Percentiles rank a stretch among this genome's conserved stretches.
Evolutionary conservation across 805 yeast species (phyloP).

Genomic region (Suhomyces xylopsoci): DNA sequence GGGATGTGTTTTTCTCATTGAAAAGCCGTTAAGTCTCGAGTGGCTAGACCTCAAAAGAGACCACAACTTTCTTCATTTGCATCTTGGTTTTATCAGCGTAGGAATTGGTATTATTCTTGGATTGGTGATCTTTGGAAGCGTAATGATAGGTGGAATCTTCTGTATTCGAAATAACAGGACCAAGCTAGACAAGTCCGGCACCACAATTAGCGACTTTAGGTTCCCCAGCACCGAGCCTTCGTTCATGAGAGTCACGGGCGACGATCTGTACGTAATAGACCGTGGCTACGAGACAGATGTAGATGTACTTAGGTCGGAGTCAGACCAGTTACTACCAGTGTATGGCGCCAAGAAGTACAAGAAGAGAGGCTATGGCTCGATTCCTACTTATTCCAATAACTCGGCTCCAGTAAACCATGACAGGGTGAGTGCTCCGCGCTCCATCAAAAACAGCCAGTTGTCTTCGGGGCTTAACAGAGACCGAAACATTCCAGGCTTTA

Average conservation of each 20-base stretch:
- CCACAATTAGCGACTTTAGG: slow-evolving; percentile 1
- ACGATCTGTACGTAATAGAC: slow-evolving; percentile 25
- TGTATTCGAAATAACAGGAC: slow-evolving; percentile 8
- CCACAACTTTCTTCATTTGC: slow-evolving; percentile 50
- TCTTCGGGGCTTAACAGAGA: slow-evolving; percentile 23
- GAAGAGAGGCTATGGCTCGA: slow-evolving; percentile 20
- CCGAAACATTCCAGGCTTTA: slow-evolving; percentile 18
- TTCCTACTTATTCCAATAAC: not conserved
- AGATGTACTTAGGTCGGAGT: slow-evolving; percentile 31
- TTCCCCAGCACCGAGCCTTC: slow-evolving; percentile 22
- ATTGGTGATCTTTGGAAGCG: slow-evolving; percentile 36
- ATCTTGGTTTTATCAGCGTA: slow-evolving; percentile 64
- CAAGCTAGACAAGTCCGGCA: slow-evolving; percentile 1
- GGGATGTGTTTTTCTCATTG: slow-evolving; percentile 61
- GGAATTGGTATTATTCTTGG: slow-evolving; percentile 68
- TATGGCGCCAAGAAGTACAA: slow-evolving; percentile 15
- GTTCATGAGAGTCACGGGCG: slow-evolving; percentile 39
- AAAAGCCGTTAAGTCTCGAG: slow-evolving; percentile 59
- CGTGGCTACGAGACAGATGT: slow-evolving; percentile 44
- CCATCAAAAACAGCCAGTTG: slow-evolving; percentile 20
- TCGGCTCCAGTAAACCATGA: not conserved
- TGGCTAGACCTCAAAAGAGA: slow-evolving; percentile 53
- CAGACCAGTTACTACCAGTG: slow-evolving; percentile 28
- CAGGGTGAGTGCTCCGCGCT: slow-evolving; percentile 18
- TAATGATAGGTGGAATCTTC: slow-evolving; percentile 9